Base-by-base conservation (phyloP, 2,329 filamentous ascomycete species). In the Penicillium oxalicum region DNA sequence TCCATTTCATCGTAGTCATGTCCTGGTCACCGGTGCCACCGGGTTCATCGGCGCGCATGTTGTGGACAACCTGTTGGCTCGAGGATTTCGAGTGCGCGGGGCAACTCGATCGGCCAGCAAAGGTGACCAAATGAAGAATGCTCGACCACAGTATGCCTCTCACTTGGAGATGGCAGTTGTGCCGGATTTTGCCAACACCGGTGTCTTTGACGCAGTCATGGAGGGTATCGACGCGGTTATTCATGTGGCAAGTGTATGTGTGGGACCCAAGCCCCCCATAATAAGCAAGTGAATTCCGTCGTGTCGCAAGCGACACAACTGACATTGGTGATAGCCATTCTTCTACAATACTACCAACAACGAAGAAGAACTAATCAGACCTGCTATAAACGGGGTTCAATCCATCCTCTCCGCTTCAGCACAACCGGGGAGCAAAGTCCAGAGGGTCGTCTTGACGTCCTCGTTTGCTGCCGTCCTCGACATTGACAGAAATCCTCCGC, bases 331-430 rank as follows among this genome's bases (percentile, higher is more conserved):
- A 7, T 5, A 73, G 72, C 73, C 73, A 1, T 71, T 74, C 46
- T 73, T 67, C 2, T 75, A 74, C 48, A 57, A 70, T 39, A 69
- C 68, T 2, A 68, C 59, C 12, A 60, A 76, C 51, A 75, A 74
- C 47, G 73, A 76, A 48, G 66, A 72, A 34, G 61, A 63, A 42
- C 61, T 77, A 0, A 64, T 77, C 2, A 47, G 66, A 4, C 75
- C 75, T 0, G 74, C 74, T 1, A 72, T 77, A 28, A 72, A 74
- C 36, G 74, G 75, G 2, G 71, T 75, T 2, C 64, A 61, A 4
- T 67, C 72, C 0, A 64, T 77, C 13, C 57, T 77, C 7, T 61
- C 64, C 3, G 65, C 67, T 4, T 59, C 57, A 9, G 50, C 57
- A 4, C 48, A 55, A n/a, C 49, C 53, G 35, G 52, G 50, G 5